These are phyloP conservation scores for Pseudevernia furfuracea DNA, from an alignment of 495 filamentous ascomycete genomes.

Conservation along the genomic window DNA sequence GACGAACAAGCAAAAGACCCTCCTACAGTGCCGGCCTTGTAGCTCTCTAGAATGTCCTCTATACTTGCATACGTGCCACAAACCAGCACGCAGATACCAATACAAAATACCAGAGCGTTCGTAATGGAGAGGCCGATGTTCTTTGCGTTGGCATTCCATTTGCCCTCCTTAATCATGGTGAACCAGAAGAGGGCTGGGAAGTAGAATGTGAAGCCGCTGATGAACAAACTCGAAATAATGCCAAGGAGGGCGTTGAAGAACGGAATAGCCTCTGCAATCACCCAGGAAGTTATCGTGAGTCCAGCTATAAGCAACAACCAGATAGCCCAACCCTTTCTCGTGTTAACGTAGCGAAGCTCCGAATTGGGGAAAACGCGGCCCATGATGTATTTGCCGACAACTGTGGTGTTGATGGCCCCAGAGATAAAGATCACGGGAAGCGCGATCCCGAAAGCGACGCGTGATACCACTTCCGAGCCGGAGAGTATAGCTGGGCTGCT, in stretches of 20 bases:
- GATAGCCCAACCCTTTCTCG: conserved; percentile 44
- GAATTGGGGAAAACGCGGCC: conserved; percentile 48
- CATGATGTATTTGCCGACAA: conserved; percentile 54
- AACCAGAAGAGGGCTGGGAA: conserved; percentile 61
- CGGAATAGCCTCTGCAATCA: conserved; percentile 64
- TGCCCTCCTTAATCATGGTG: conserved; percentile 41
- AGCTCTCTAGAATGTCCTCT: conserved; percentile 46
- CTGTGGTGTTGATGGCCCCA: conserved; percentile 54
- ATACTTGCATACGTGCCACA: conserved; percentile 53
- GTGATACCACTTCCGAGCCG: conserved; percentile 52
- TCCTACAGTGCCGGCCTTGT: conserved; percentile 36
- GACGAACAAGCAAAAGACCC: conserved; percentile 42
- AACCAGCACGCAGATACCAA: conserved; percentile 45
- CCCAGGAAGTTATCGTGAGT: conserved; percentile 54
- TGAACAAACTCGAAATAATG: conserved; percentile 53
- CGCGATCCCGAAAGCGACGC: conserved; percentile 66
- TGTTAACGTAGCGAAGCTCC: conserved; percentile 50
- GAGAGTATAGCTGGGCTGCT: conserved; percentile 62
- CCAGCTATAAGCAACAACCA: conserved; percentile 53
- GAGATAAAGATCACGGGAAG: conserved; percentile 65
- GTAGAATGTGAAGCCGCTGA: conserved; percentile 58
- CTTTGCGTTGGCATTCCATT: conserved; percentile 29
- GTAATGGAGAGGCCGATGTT: conserved; percentile 29
- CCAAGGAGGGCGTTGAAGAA: conserved; percentile 58
- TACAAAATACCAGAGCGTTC: conserved; percentile 28